Evolutionary conservation across 768 basidiomycete genomes (phyloP).

Genomic region (Hygrocybe punicea): DNA sequence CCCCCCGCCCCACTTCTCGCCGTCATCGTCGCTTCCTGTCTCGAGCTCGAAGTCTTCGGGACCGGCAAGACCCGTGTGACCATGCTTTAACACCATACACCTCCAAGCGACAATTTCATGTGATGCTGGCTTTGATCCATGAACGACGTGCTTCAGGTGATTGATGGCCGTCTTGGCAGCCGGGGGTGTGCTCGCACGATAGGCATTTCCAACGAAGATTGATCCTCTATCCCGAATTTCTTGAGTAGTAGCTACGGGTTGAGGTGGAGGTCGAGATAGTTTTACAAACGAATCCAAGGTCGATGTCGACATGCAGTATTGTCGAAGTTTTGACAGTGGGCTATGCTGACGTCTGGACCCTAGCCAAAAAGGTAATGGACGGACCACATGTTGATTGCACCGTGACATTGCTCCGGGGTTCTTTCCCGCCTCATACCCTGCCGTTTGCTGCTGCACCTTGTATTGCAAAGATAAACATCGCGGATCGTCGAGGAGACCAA

Average conservation of each 20-base stretch:
- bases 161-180: conserved; percentile 50
- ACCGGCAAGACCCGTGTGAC: conserved; percentile 61
- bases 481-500: no score
- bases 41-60: conserved; percentile 73
- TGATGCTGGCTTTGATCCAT: conserved; percentile 54
- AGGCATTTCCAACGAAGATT: conserved; percentile 64
- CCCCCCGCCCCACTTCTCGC: conserved; percentile 68
- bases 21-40: conserved; percentile 68
- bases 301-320: not conserved
- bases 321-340: no score
- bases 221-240: conserved; percentile 76
- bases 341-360: no score
- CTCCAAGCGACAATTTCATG: conserved; percentile 81
- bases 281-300: conserved; percentile 56
- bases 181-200: conserved; percentile 47
- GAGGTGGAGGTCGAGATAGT: conserved; percentile 42
- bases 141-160: conserved; percentile 55
- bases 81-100: conserved; percentile 66
- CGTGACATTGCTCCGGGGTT: no score
- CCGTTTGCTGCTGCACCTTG: no score
- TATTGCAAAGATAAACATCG: no score
- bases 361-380: not conserved
- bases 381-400: no score
- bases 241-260: conserved; percentile 56
- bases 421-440: no score